Evolutionary conservation across 805 yeast species (phyloP), one percentile per base, ranked within the genome.

Genomic region (Dipodascus geniculatus): DNA sequence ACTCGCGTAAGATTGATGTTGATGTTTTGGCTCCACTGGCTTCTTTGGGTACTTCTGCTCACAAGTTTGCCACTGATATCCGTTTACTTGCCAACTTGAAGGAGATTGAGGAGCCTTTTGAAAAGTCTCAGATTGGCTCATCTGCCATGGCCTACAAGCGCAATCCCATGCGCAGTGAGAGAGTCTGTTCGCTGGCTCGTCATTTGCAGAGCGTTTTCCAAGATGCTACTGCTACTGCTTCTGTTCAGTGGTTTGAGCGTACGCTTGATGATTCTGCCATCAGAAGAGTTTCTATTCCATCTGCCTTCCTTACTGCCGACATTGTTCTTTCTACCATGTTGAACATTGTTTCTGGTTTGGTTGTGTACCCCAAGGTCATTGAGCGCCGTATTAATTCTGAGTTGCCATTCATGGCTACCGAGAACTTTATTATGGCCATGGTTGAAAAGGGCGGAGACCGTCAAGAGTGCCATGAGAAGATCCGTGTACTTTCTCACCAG

Each of bases 181-280:
- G 99, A 72, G 97, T 93, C 56, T 93, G 99, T 75, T 93, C 99
- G n/a, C 79, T 93, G 61, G 82, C 98, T 20, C 87, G 99, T 76
- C 98, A 91, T 71, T 71, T 93, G 71, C 96, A 96, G 59, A 85
- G 96, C 17, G 75, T 89, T 62, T 86, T 85, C 74, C 88, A 78
- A 66, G 98, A 93, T 71, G 95, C 96, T 53, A 86, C 91, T 63
- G 93, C 88, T 73, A 93, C 99, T 51, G 95, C 98, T 4, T 85
- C 96, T 35, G 98, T 93, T 51, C 99, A 93, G 75, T 93, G 99
- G 99, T 93, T 93, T 68, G 99, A 93, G 77, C 87, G 99, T 76
- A 93, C 99, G 35, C 79, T 93, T 66, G 99, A 93, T 72, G 99
- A 93, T 72, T 85, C 96, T 55, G 99, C 99, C 52, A 91, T 91